These are phyloP conservation scores for Henckelia pumila DNA, from an alignment of 257 asterid genomes.

Conservation along the genomic window DNA sequence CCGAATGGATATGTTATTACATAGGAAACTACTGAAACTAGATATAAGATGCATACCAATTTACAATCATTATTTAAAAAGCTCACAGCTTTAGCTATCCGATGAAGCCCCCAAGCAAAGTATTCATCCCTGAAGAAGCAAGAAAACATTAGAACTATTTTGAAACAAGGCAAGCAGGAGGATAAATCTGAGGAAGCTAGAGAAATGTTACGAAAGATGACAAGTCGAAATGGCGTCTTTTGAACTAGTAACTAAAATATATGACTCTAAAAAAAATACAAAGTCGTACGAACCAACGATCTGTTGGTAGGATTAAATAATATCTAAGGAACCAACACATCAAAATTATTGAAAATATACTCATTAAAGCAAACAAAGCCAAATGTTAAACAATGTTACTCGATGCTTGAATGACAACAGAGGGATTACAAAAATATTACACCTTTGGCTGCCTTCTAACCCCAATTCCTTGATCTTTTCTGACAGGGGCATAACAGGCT, in stretches of 20 bases:
- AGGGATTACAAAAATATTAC: conserved; percentile 25
- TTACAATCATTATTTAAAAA: conserved; percentile 97
- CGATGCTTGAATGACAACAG: conserved; percentile 20
- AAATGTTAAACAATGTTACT: conserved; percentile 15
- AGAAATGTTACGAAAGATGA: background rate
- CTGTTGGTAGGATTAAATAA: conserved; percentile 15
- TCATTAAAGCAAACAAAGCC: conserved; percentile 12
- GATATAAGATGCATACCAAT: conserved; percentile 55
- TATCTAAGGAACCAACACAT: conserved; percentile 19
- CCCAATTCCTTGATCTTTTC: conserved; percentile 96
- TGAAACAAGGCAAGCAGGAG: conserved; percentile 24
- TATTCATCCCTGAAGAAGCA: conserved; percentile 74
- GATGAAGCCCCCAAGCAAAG: conserved; percentile 97
- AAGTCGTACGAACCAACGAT: conserved; percentile 1
- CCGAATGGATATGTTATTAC: conserved; percentile 20
- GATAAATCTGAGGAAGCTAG: conserved; percentile 19
- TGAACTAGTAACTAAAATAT: background rate
- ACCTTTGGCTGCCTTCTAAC: conserved; percentile 86
- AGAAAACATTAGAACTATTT: conserved; percentile 15
- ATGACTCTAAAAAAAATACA: conserved; percentile 17
- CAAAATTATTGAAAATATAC: conserved; percentile 12
- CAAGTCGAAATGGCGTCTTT: background rate
- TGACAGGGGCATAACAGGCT: conserved; percentile 93
- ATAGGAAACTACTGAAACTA: conserved; percentile 8
- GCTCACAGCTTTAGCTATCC: conserved; percentile 99